Percentiles rank a stretch among this genome's conserved stretches.
phyloP scores from a whole-genome alignment of 345 rosid genomes.

The Linum trigynum region DNA sequence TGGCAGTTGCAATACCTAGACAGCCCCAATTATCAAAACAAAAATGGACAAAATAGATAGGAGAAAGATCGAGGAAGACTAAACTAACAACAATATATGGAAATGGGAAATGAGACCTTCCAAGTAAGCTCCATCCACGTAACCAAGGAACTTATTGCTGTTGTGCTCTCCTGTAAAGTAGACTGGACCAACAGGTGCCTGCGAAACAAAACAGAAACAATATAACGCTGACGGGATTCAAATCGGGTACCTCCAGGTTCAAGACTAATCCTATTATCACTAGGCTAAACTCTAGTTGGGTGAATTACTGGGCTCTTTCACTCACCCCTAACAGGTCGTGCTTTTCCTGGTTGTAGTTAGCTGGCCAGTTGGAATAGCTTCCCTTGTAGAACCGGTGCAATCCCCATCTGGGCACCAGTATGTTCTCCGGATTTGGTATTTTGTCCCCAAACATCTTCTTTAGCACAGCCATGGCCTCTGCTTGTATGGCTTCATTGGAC shows the following conservation, averaged over 20 bases:
- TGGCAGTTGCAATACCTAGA: not conserved
- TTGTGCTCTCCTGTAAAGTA: slow-evolving; percentile 34
- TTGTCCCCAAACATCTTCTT: not conserved
- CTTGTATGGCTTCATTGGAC: slow-evolving; percentile 11
- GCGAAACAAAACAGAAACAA: not conserved
- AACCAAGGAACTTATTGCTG: slow-evolving; percentile 15
- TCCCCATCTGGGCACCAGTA: slow-evolving; percentile 28
- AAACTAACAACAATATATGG: too few species aligned
- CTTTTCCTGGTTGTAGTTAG: slow-evolving; percentile 6
- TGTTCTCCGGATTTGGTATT: slow-evolving; percentile 15
- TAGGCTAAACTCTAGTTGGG: not conserved
- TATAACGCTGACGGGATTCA: too few species aligned
- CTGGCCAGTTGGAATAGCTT: slow-evolving; percentile 20
- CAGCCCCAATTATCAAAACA: too few species aligned
- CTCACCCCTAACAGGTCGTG: slow-evolving; percentile 17
- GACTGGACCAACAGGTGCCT: slow-evolving; percentile 25
- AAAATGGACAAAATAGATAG: too few species aligned
- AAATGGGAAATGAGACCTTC: slow-evolving; percentile 14
- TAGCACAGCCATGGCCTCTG: slow-evolving; percentile 17
- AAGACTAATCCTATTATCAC: too few species aligned
- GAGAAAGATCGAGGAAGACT: too few species aligned
- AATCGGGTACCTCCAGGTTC: too few species aligned
- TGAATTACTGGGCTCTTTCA: not conserved
- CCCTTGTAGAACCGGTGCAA: slow-evolving; percentile 21
- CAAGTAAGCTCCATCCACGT: slow-evolving; percentile 23